Conservation (phyloP, 2,329 filamentous ascomycete genomes). For the Fusarium sacchari region DNA sequence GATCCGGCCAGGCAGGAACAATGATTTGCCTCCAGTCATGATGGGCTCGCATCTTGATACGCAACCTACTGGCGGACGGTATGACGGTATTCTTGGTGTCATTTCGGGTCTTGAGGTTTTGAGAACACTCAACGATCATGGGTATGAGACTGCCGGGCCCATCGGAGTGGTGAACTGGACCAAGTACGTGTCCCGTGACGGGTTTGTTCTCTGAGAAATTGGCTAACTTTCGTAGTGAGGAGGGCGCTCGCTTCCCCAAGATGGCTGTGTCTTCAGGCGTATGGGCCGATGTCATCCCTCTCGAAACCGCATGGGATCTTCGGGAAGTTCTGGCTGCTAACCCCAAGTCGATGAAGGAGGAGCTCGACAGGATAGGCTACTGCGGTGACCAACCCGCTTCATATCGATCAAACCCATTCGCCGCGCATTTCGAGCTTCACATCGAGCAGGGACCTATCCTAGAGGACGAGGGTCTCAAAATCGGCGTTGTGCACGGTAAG, state of each 20-base stretch:
- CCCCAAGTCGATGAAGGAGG: constrained; percentile 7
- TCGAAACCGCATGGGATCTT: background rate
- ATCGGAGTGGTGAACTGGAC: constrained; percentile 11
- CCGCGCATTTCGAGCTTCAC: background rate
- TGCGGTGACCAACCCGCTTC: background rate
- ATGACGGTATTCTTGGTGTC: constrained; percentile 5
- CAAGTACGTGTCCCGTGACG: background rate
- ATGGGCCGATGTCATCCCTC: background rate
- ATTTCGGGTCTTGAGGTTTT: background rate
- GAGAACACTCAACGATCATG: background rate
- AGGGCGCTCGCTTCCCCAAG: constrained; percentile 7
- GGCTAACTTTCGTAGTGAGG: background rate
- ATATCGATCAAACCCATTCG: background rate
- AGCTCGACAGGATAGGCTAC: constrained; percentile 2
- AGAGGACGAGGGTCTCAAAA: background rate
- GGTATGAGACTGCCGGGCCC: background rate
- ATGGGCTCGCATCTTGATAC: constrained; percentile 10
- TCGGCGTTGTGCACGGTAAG: background rate
- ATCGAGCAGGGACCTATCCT: background rate
- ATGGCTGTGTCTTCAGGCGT: constrained; percentile 2
- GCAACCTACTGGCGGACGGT: background rate
- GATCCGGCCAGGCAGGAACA: background rate
- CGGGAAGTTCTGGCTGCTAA: background rate
- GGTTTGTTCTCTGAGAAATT: rapidly evolving
- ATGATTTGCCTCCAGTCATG: background rate